Conservation (phyloP, 1,284 basidiomycete genomes). For the Polyporus tsugae region DNA sequence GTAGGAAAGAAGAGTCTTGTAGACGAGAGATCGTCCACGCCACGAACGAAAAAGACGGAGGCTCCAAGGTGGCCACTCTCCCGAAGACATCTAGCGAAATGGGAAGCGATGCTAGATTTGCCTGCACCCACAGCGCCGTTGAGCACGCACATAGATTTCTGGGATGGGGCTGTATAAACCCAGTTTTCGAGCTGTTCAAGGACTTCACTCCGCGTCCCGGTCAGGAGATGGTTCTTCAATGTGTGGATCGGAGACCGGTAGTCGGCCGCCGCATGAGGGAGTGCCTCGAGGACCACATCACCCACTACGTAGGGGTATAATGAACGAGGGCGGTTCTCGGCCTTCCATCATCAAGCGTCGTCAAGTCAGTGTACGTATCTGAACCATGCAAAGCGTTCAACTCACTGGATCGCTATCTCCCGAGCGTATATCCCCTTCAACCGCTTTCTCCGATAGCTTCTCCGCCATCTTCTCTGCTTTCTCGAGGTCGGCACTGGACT, state of each 20-base stretch:
- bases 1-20: constrained; percentile 22
- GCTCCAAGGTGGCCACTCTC: constrained; percentile 22
- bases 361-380: not conserved
- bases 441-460: not conserved
- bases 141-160: constrained; percentile 19
- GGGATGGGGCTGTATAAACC: not conserved
- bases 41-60: constrained; percentile 29
- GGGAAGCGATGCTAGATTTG: constrained; percentile 31
- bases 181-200: constrained; percentile 21
- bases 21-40: constrained; percentile 10
- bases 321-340: not conserved
- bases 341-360: not conserved
- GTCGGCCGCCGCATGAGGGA: constrained; percentile 12
- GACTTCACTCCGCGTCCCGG: constrained; percentile 22
- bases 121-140: constrained; percentile 25
- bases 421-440: not conserved
- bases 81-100: constrained; percentile 23
- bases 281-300: constrained; percentile 2
- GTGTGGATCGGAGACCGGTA: constrained; percentile 8
- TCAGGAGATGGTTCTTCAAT: constrained; percentile 21
- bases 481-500: not conserved
- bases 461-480: not conserved
- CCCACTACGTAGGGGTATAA: not conserved
- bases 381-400: not conserved
- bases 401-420: not conserved